phyloP scores from a whole-genome alignment of 768 basidiomycete genomes.

The Infundibulicybe gibba region DNA sequence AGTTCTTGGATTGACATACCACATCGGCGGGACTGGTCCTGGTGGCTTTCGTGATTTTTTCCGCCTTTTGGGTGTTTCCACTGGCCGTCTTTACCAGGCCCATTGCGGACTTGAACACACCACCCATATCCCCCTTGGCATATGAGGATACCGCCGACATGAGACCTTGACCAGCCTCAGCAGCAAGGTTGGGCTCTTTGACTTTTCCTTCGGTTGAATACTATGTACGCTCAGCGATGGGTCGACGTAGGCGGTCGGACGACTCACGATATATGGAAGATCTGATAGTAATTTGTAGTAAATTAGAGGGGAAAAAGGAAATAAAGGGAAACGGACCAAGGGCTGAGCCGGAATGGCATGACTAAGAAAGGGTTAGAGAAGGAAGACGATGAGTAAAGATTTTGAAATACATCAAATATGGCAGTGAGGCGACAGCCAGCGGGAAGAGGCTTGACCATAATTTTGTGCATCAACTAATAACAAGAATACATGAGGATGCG shows the following conservation, averaged over 20 bases:
- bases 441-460: conserved; percentile 80
- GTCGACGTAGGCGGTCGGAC: neutral
- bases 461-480: conserved; percentile 62
- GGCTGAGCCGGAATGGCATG: conserved; percentile 87
- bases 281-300: conserved; percentile 35
- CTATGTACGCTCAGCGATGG: conserved; percentile 24
- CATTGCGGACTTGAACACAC: conserved; percentile 70
- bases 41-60: conserved; percentile 53
- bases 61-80: conserved; percentile 61
- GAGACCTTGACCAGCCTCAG: conserved; percentile 85
- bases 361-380: conserved; percentile 37
- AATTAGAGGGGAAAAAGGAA: neutral
- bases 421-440: conserved; percentile 85
- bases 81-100: conserved; percentile 74
- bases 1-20: conserved; percentile 39
- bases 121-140: conserved; percentile 74
- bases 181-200: conserved; percentile 88
- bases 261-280: conserved; percentile 61
- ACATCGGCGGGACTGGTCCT: conserved; percentile 84
- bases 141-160: conserved; percentile 78
- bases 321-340: conserved; percentile 47
- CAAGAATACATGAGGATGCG: conserved; percentile 5
- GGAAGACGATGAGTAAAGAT: neutral
- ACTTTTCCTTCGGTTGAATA: conserved; percentile 95
- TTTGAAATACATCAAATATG: conserved; percentile 59